Percentiles rank a stretch among this genome's conserved stretches.
Evolutionary conservation across 2,329 filamentous ascomycete genomes (phyloP).

Genomic region (Ophiostoma piceae): DNA sequence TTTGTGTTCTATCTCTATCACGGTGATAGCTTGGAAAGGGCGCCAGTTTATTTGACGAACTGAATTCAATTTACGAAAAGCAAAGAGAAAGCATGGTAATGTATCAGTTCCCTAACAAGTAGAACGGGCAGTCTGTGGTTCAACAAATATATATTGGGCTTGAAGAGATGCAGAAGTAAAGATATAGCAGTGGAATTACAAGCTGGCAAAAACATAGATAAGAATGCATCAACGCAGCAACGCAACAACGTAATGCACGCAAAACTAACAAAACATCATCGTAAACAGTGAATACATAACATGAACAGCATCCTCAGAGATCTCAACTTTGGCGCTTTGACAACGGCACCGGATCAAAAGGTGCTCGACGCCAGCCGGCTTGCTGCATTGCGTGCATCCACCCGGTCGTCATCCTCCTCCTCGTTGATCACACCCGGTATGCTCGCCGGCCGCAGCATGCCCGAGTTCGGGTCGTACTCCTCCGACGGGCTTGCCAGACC

Average conservation of each 20-base stretch:
- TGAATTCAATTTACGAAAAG: no score
- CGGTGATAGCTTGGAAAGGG: no score
- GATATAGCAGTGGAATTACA: neutral
- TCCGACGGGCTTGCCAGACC: conserved; percentile 35
- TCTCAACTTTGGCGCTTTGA: neutral
- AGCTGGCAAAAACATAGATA: neutral
- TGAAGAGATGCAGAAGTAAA: neutral
- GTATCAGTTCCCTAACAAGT: neutral
- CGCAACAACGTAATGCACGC: neutral
- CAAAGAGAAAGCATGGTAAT: no score
- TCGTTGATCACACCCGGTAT: conserved; percentile 57
- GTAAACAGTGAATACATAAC: conserved; percentile 4
- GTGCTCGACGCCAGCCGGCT: conserved; percentile 91
- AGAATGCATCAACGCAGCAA: neutral
- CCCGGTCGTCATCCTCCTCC: conserved; percentile 85
- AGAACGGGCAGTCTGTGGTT: neutral
- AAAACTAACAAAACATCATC: neutral
- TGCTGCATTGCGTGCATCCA: conserved; percentile 93
- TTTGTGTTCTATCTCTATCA: no score
- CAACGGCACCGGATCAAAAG: conserved; percentile 50
- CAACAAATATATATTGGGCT: neutral
- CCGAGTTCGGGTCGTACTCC: conserved; percentile 38
- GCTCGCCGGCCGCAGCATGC: conserved; percentile 33
- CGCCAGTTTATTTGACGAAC: no score
- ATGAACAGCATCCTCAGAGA: neutral